phyloP scores from a whole-genome alignment of 306 rosid genomes.

The Morella rubra region DNA sequence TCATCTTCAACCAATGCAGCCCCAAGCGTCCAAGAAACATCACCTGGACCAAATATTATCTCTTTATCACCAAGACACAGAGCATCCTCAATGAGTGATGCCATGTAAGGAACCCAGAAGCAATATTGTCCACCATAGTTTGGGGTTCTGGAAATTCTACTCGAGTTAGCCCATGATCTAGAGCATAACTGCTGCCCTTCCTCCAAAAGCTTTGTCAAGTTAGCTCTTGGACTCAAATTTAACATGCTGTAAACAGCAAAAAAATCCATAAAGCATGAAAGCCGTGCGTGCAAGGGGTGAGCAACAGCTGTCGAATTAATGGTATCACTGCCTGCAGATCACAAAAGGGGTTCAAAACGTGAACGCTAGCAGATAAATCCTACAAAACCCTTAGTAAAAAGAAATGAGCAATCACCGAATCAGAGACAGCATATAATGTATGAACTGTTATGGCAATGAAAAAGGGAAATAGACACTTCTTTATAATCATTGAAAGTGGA shows the following conservation, averaged over 20 bases:
- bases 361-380: conserved; percentile 11
- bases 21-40: conserved; percentile 86
- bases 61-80: conserved; percentile 66
- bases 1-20: conserved; percentile 75
- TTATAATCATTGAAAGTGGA: neutral
- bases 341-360: conserved; percentile 19
- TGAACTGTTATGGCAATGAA: neutral
- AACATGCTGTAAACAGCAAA: conserved; percentile 66
- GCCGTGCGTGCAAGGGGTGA: conserved; percentile 38
- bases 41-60: conserved; percentile 77
- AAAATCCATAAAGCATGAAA: conserved; percentile 81
- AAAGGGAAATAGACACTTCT: neutral
- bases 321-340: conserved; percentile 51
- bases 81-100: conserved; percentile 71
- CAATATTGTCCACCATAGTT: conserved; percentile 53
- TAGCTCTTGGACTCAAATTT: conserved; percentile 64
- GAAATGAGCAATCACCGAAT: neutral
- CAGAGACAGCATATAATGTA: neutral
- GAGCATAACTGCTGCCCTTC: conserved; percentile 70
- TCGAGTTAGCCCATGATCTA: conserved; percentile 49
- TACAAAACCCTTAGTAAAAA: neutral
- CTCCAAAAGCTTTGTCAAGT: conserved; percentile 62
- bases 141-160: conserved; percentile 43
- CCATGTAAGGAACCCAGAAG: conserved; percentile 77
- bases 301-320: conserved; percentile 49